Conservation (phyloP, 2,329 filamentous ascomycete genomes). For the Lachnellula arida region DNA sequence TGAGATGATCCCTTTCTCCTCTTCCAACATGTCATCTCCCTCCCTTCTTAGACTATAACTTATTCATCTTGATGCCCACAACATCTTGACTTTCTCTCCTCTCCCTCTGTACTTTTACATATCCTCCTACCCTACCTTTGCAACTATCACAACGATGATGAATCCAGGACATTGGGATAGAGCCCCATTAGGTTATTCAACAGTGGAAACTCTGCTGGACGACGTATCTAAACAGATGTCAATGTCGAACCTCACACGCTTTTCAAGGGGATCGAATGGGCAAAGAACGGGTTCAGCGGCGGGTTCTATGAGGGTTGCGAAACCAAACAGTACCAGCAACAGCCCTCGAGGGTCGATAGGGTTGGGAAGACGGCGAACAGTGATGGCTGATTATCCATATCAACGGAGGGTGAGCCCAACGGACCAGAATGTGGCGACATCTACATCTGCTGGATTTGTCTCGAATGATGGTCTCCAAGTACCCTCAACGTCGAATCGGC, state of each 20-base stretch:
- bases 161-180: constrained; percentile 24
- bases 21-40: constrained; percentile 18
- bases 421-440: constrained; percentile 41
- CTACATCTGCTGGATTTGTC: constrained; percentile 40
- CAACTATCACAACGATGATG: constrained; percentile 18
- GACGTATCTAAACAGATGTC: constrained; percentile 49
- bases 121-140: background rate
- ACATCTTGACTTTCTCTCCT: constrained; percentile 7
- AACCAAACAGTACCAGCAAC: constrained; percentile 64
- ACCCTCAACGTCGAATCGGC: constrained; percentile 43
- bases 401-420: constrained; percentile 24
- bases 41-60: constrained; percentile 15
- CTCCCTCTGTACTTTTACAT: constrained; percentile 1
- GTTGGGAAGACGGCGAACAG: constrained; percentile 50
- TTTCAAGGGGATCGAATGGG: constrained; percentile 46
- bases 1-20: constrained; percentile 25
- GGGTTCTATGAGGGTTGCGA: constrained; percentile 54
- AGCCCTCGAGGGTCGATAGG: constrained; percentile 55
- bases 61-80: constrained; percentile 15
- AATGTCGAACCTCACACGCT: constrained; percentile 42
- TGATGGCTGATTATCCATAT: constrained; percentile 44
- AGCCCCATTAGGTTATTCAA: constrained; percentile 31
- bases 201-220: constrained; percentile 43
- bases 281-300: constrained; percentile 38
- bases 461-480: constrained; percentile 32